phyloP scores from a whole-genome alignment of 805 yeast genomes.

The Ogataea nitratoaversa region DNA sequence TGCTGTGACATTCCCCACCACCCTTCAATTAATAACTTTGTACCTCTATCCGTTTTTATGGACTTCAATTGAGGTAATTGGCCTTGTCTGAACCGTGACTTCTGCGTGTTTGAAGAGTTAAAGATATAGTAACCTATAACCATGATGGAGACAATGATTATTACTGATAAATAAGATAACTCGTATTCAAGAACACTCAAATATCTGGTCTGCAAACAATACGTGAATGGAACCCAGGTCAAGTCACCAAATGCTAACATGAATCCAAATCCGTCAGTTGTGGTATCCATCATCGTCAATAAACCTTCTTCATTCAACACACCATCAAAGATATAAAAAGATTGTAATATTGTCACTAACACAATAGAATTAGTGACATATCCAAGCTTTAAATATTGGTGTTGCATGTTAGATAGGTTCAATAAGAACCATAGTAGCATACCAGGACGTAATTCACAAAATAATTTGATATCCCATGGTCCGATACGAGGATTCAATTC shows the following conservation, averaged over 20 bases:
- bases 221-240: conserved; percentile 88
- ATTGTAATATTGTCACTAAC: conserved; percentile 65
- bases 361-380: conserved; percentile 66
- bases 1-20: conserved; percentile 97
- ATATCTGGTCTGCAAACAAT: conserved; percentile 81
- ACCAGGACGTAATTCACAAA: conserved; percentile 94
- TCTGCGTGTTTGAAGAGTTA: conserved; percentile 79
- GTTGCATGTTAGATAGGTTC: conserved; percentile 75
- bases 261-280: conserved; percentile 95
- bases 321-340: conserved; percentile 85
- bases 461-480: conserved; percentile 79
- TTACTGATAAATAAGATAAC: conserved; percentile 40
- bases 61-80: conserved; percentile 62
- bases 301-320: conserved; percentile 87
- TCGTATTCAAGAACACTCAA: conserved; percentile 59
- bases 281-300: conserved; percentile 90
- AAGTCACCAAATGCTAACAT: conserved; percentile 95
- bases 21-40: conserved; percentile 79
- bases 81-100: conserved; percentile 78
- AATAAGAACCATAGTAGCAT: conserved; percentile 79
- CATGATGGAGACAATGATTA: conserved; percentile 43
- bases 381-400: conserved; percentile 64
- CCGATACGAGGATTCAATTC: conserved; percentile 92
- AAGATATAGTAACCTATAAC: conserved; percentile 71
- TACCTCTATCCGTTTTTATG: conserved; percentile 71